Evolutionary conservation across 352 stramenopile genomes (phyloP).

Genomic region (Peronospora belbahrii): DNA sequence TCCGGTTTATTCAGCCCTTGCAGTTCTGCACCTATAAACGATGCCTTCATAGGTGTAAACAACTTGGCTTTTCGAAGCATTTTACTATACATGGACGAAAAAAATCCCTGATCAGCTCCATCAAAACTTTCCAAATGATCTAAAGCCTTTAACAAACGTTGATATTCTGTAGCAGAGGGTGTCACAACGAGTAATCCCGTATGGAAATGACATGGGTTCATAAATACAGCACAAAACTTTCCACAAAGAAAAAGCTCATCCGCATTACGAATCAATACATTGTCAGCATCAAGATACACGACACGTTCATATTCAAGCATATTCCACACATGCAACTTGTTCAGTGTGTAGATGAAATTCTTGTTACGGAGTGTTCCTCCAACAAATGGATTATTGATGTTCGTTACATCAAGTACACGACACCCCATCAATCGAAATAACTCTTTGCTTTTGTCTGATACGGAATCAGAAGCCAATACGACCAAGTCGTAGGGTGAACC

Average conservation of each 20-base stretch:
- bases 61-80: constrained; percentile 62
- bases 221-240: constrained; percentile 85
- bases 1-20: constrained; percentile 37
- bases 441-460: constrained; percentile 62
- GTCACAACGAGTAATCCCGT: constrained; percentile 82
- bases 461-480: constrained; percentile 78
- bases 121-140: constrained; percentile 64
- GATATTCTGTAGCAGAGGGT: constrained; percentile 59
- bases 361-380: constrained; percentile 74
- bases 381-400: constrained; percentile 84
- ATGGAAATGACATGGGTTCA: constrained; percentile 89
- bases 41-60: constrained; percentile 49
- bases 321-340: constrained; percentile 88
- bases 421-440: constrained; percentile 79
- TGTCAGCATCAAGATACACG: constrained; percentile 88
- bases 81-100: constrained; percentile 83
- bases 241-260: constrained; percentile 85
- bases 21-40: constrained; percentile 21
- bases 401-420: constrained; percentile 75
- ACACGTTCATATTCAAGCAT: constrained; percentile 87
- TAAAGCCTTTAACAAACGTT: constrained; percentile 56
- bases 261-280: constrained; percentile 82
- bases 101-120: constrained; percentile 79
- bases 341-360: constrained; percentile 87
- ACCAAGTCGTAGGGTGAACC: constrained; percentile 78